A percentile compares a stretch with the other conserved stretches of the same genome.
phyloP scores from a whole-genome alignment of 441 rosid genomes.

The Croton laevigatus region DNA sequence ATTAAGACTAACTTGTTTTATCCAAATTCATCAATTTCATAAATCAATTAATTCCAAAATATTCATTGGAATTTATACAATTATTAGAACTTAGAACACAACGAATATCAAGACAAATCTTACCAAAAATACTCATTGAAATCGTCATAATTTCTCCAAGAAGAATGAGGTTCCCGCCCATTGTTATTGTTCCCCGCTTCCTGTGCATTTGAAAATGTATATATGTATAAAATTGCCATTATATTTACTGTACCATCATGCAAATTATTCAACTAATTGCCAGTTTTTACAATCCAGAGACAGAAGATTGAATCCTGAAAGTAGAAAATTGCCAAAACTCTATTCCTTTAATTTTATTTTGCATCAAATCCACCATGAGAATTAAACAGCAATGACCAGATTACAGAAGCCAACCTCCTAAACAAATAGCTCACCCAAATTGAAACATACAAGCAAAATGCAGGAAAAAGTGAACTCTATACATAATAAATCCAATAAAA shows the following conservation, averaged over 20 bases:
- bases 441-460: background rate
- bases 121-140: conserved; percentile 96
- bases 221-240: background rate
- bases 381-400: conserved; percentile 4
- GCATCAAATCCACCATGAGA: background rate
- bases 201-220: conserved; percentile 36
- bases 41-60: background rate
- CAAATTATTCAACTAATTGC: background rate
- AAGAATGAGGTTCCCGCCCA: conserved; percentile 93
- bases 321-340: background rate
- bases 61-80: background rate
- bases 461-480: background rate
- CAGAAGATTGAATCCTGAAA: background rate
- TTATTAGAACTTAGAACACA: background rate
- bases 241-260: background rate
- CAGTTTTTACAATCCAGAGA: background rate
- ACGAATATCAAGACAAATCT: conserved; percentile 7
- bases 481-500: background rate
- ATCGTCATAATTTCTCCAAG: conserved; percentile 98
- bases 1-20: background rate
- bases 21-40: background rate
- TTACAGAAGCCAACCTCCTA: background rate
- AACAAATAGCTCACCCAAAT: background rate
- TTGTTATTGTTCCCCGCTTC: conserved; percentile 90
- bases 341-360: background rate